Percentiles rank a stretch among this genome's conserved stretches.
phyloP scores from a whole-genome alignment of 352 stramenopile genomes.

The Phytophthora sansomeana region DNA sequence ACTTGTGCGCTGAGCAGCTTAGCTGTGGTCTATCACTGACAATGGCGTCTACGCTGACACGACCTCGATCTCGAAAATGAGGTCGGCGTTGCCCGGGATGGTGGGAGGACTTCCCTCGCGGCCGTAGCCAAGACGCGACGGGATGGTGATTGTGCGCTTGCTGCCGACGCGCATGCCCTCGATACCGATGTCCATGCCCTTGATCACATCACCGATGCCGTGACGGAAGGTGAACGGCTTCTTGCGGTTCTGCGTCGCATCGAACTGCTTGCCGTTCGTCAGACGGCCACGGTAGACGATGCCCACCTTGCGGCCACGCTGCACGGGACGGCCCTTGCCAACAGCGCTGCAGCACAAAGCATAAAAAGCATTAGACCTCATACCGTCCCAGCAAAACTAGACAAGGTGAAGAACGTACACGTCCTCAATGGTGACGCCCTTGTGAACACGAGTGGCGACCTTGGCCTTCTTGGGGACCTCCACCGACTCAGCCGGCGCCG shows the following conservation, averaged over 20 bases:
- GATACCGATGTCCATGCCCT: conserved; percentile 96
- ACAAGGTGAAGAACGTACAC: conserved; percentile 45
- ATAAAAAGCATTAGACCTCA: conserved; percentile 22
- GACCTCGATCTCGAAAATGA: conserved; percentile 96
- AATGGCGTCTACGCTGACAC: conserved; percentile 54
- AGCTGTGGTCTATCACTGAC: conserved; percentile 4
- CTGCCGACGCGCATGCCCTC: conserved; percentile 86
- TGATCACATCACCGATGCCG: conserved; percentile 93
- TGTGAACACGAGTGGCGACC: conserved; percentile 62
- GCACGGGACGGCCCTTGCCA: conserved; percentile 70
- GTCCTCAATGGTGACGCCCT: conserved; percentile 86
- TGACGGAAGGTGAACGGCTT: conserved; percentile 87
- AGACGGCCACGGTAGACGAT: conserved; percentile 87
- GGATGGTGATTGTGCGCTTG: conserved; percentile 95
- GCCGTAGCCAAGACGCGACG: conserved; percentile 95
- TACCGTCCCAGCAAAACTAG: not conserved
- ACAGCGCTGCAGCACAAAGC: conserved; percentile 52
- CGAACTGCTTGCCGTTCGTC: conserved; percentile 89
- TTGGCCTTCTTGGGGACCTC: conserved; percentile 87
- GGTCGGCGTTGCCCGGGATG: conserved; percentile 93
- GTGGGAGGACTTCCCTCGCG: conserved; percentile 71
- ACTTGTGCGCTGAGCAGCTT: not conserved
- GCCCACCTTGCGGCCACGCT: conserved; percentile 75
- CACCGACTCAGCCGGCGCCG: conserved; percentile 60
- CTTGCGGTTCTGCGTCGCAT: conserved; percentile 83